Percentiles rank a stretch among this genome's conserved stretches.
phyloP scores from a whole-genome alignment of 108 stramenopile genomes.

The Cyclotella kingstonii region DNA sequence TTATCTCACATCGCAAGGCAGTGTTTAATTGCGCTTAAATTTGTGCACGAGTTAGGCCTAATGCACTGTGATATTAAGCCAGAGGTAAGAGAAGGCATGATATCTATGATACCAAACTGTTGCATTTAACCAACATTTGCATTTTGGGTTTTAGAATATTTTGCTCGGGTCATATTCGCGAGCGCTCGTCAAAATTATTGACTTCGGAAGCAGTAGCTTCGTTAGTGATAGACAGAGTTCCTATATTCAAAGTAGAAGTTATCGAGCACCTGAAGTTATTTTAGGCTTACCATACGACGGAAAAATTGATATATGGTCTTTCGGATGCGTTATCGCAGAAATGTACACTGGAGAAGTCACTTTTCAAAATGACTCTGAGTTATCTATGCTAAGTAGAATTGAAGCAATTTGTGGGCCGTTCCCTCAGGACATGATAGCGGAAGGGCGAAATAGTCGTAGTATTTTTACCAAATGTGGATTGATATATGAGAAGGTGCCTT shows the following conservation, averaged over 20 bases:
- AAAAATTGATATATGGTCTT: slow-evolving; percentile 93
- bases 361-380: slow-evolving; percentile 90
- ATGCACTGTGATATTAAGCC: slow-evolving; percentile 99
- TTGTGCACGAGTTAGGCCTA: slow-evolving; percentile 88
- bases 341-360: slow-evolving; percentile 93
- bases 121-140: background rate
- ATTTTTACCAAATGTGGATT: slow-evolving; percentile 89
- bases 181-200: slow-evolving; percentile 93
- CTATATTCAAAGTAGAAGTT: slow-evolving; percentile 95
- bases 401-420: slow-evolving; percentile 92
- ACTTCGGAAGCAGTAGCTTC: slow-evolving; percentile 98
- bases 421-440: slow-evolving; percentile 86
- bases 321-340: slow-evolving; percentile 96
- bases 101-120: too few species aligned
- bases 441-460: slow-evolving; percentile 79
- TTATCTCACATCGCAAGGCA: slow-evolving; percentile 85
- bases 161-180: slow-evolving; percentile 79
- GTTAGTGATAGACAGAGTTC: slow-evolving; percentile 91
- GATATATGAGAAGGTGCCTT: slow-evolving; percentile 76
- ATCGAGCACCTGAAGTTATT: slow-evolving; percentile 98
- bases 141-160: slow-evolving; percentile 71
- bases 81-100: slow-evolving; percentile 47
- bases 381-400: slow-evolving; percentile 94
- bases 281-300: slow-evolving; percentile 90
- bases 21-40: slow-evolving; percentile 86